These are phyloP conservation scores for Theobroma cacao DNA, from an alignment of 345 rosid genomes.

Conservation along the genomic window DNA sequence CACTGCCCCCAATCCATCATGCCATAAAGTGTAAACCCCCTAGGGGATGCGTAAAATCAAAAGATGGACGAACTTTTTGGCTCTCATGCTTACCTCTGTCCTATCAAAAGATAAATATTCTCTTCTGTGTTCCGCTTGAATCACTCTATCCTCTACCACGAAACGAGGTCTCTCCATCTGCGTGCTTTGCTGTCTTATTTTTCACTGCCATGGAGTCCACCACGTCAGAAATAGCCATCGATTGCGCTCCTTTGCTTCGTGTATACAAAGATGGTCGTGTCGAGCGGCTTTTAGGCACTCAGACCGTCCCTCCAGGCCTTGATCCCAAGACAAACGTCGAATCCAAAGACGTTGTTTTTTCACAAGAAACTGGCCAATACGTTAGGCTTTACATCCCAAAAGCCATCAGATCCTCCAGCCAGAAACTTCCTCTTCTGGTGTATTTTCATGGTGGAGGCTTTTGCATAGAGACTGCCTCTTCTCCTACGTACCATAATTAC, in stretches of 20 bases:
- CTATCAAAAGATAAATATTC: slow-evolving; percentile 35
- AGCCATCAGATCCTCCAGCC: not conserved
- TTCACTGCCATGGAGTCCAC: slow-evolving; percentile 12
- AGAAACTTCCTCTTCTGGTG: slow-evolving; percentile 44
- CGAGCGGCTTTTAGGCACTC: slow-evolving; percentile 28
- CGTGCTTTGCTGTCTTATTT: not conserved
- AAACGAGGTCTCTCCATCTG: not conserved
- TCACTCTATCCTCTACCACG: not conserved
- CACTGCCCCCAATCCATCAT: no score
- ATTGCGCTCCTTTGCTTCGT: slow-evolving; percentile 20
- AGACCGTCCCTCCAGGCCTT: slow-evolving; percentile 22
- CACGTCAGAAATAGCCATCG: slow-evolving; percentile 16
- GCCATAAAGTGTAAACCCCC: no score
- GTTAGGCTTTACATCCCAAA: slow-evolving; percentile 20
- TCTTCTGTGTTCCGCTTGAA: not conserved
- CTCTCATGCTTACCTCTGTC: slow-evolving; percentile 33
- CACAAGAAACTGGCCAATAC: slow-evolving; percentile 18
- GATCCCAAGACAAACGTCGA: slow-evolving; percentile 25
- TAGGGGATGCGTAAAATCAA: no score
- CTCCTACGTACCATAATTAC: slow-evolving; percentile 29
- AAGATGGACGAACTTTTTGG: no score
- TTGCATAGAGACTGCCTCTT: slow-evolving; percentile 35
- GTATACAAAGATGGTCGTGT: slow-evolving; percentile 42
- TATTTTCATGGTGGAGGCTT: slow-evolving; percentile 57
- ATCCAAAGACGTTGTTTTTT: slow-evolving; percentile 36